Conservation (phyloP, 805 yeast species). For the Ogataea neopini region DNA sequence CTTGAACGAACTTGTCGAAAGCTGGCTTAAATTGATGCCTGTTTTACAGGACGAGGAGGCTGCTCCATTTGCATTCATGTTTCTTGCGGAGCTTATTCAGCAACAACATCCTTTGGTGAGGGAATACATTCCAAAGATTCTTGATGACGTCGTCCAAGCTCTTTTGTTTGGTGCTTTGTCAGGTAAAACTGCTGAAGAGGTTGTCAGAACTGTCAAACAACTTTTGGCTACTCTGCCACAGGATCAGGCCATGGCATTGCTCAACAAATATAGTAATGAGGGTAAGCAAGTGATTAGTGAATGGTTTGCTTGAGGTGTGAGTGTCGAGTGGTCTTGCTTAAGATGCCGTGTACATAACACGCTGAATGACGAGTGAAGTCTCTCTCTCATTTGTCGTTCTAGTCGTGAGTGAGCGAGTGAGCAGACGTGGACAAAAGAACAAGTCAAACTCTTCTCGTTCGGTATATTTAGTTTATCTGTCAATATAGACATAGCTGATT, state of each 20-base stretch:
- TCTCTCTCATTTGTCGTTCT: no score
- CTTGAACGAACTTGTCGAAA: constrained; percentile 59
- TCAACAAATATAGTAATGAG: constrained; percentile 63
- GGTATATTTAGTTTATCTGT: no score
- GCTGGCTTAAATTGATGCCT: constrained; percentile 85
- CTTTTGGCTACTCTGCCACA: constrained; percentile 67
- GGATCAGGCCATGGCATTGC: constrained; percentile 61
- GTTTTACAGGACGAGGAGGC: constrained; percentile 83
- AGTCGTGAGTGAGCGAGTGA: background rate
- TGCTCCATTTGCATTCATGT: constrained; percentile 80
- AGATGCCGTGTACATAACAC: background rate
- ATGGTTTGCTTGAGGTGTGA: constrained; percentile 27
- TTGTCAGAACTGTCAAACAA: constrained; percentile 61
- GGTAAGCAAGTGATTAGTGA: constrained; percentile 52
- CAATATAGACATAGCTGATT: no score
- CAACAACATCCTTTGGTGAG: constrained; percentile 59
- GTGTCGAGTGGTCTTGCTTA: constrained; percentile 1
- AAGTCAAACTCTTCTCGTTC: no score
- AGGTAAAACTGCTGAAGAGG: constrained; percentile 71
- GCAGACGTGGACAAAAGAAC: no score
- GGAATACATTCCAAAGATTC: constrained; percentile 55
- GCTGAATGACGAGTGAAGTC: background rate
- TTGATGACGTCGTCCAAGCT: constrained; percentile 74
- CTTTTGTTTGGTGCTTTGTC: constrained; percentile 62
- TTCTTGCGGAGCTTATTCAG: constrained; percentile 70